These are phyloP conservation scores for Scedosporium boydii DNA, from an alignment of 2,329 filamentous ascomycete species.

Conservation along the genomic window DNA sequence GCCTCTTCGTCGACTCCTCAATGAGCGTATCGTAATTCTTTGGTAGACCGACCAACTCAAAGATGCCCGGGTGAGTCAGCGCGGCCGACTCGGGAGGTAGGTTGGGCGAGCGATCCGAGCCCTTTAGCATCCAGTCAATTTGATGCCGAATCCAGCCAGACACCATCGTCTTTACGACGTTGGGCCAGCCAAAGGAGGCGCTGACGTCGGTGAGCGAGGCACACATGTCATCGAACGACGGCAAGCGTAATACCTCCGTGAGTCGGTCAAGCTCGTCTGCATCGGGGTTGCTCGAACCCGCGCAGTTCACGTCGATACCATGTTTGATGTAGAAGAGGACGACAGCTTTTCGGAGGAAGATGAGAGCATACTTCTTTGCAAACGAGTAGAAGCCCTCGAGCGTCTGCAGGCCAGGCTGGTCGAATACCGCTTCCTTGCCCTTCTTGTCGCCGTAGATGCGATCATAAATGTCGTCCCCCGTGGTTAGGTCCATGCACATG, in stretches of 20 bases:
- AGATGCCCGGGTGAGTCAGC: constrained; percentile 77
- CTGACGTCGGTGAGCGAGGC: constrained; percentile 39
- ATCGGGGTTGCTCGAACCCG: constrained; percentile 52
- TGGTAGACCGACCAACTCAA: constrained; percentile 85
- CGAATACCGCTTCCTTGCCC: constrained; percentile 36
- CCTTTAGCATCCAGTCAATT: constrained; percentile 22
- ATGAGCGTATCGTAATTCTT: constrained; percentile 88
- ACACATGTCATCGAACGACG: constrained; percentile 72
- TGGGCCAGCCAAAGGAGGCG: constrained; percentile 16
- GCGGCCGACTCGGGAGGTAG: constrained; percentile 30
- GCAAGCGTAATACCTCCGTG: constrained; percentile 64
- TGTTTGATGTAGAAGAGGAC: constrained; percentile 82
- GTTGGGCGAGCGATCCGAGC: background rate
- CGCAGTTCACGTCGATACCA: constrained; percentile 75
- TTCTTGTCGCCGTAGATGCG: constrained; percentile 2
- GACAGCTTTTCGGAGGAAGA: constrained; percentile 76
- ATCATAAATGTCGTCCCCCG: background rate
- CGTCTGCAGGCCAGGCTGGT: constrained; percentile 44
- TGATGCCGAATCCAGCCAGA: constrained; percentile 68
- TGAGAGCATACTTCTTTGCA: constrained; percentile 74
- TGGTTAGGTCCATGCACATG: constrained; percentile 26
- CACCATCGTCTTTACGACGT: constrained; percentile 28
- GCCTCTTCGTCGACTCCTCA: constrained; percentile 76
- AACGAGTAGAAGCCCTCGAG: constrained; percentile 48
- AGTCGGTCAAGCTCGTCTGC: constrained; percentile 75